Percentiles rank a stretch among this genome's conserved stretches.
phyloP scores from a whole-genome alignment of 192 early-diverging fungal species.

The Geosiphon pyriformis region DNA sequence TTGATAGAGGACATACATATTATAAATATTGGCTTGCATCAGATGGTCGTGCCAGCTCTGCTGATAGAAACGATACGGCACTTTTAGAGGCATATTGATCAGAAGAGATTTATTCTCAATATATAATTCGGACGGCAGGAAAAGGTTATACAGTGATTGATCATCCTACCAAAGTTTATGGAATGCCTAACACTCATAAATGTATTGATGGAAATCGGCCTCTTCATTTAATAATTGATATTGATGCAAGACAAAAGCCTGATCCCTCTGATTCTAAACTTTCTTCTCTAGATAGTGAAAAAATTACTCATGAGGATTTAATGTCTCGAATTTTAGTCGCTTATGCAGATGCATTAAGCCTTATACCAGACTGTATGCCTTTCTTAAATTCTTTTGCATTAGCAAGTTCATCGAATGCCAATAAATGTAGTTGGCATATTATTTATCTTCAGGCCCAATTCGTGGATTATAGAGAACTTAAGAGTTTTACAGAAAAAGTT shows the following conservation, averaged over 20 bases:
- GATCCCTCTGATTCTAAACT: conserved; percentile 6
- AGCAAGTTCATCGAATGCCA: conserved; percentile 5
- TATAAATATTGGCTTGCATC: conserved; percentile 7
- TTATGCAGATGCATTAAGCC: background rate
- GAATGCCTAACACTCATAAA: background rate
- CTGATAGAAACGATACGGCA: conserved; percentile 10
- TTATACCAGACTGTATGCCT: background rate
- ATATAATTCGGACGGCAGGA: conserved; percentile 6
- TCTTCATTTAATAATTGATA: conserved; percentile 2
- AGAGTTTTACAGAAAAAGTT: conserved; percentile 8
- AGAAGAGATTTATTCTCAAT: conserved; percentile 12
- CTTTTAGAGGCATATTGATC: conserved; percentile 5
- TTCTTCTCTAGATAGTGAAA: conserved; percentile 5
- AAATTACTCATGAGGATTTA: conserved; percentile 5
- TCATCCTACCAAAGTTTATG: conserved; percentile 6
- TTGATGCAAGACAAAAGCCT: conserved; percentile 5
- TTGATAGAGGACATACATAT: conserved; percentile 10
- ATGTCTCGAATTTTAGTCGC: conserved; percentile 1
- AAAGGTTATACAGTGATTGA: conserved; percentile 4
- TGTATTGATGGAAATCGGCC: conserved; percentile 7
- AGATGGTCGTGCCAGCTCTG: background rate
- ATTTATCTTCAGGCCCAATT: background rate
- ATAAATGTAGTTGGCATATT: conserved; percentile 16
- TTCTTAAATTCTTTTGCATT: conserved; percentile 14
- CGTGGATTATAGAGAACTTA: conserved; percentile 9